Base-by-base conservation (phyloP, 1,284 basidiomycete species). In the Sanghuangporus sanghuang region DNA sequence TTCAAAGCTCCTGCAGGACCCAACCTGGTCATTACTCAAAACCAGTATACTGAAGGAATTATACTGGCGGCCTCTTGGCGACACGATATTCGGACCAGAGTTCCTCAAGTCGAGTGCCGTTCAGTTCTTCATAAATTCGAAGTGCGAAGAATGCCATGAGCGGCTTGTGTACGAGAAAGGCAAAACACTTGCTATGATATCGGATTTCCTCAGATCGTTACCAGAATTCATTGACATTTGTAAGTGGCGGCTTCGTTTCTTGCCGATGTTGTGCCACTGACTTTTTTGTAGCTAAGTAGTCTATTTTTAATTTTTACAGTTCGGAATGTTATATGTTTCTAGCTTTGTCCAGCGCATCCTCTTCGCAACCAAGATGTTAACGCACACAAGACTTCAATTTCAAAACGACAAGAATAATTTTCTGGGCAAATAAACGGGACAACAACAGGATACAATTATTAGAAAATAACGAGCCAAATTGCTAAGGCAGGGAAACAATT, bases 161-260 rank as follows among this genome's bases (percentile, higher is more conserved):
- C 61, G 64, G 38, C 54, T 65, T 18, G 61, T 65, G 11, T 65
- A 65, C 54, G 64, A 65, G 55, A 65, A 65, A 46, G 64, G 64
- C 11, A 65, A 65, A 46, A 65, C 64, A 7, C 59, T 65, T 18
- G 64, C 64, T n/a, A 65, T 65, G 64, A 65, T 65, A 27, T 65
- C 53, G 11, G 64, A 65, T 16, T 65, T 62, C 56, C 59, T 65
- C n/a, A 65, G 52, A 46, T 55, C 64, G 1, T 53, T 65, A 38
- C 64, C 64, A 14, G 64, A 65, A 50, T 57, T 53, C 52, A 62
- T 65, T 42, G 64, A 65, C 40, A 62, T 62, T 14, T 48, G 62
- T 59, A 8, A 27, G 62, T 54, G n/a, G 12, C 2, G 2, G 11
- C 1, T 5, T 38, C 32, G 9, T 12, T 54, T 36, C 14, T 6